Percentiles rank a stretch among this genome's conserved stretches.
These are phyloP conservation scores for Saraca asoca DNA, from an alignment of 331 rosid genomes.

Conservation along the genomic window DNA sequence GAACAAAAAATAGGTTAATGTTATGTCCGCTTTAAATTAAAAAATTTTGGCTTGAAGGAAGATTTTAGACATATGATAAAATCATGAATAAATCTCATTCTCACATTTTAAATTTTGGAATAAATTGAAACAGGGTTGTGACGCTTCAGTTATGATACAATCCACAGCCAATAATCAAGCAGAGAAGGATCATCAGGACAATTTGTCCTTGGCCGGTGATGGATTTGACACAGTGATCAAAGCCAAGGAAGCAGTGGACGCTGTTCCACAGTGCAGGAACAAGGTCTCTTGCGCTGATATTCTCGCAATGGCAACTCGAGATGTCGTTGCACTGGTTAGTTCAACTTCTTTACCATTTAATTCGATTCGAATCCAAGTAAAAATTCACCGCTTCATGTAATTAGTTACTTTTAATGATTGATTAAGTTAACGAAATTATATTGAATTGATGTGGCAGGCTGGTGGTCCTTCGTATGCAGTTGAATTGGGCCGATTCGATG, in stretches of 20 bases:
- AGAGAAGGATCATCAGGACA: conserved; percentile 86
- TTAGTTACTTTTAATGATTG: not conserved
- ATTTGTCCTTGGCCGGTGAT: conserved; percentile 91
- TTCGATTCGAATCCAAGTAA: not conserved
- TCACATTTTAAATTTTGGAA: no score
- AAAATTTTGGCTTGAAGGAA: no score
- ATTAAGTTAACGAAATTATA: conserved; percentile 2
- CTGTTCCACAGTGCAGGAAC: conserved; percentile 62
- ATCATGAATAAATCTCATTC: no score
- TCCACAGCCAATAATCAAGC: conserved; percentile 66
- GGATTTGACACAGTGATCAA: conserved; percentile 83
- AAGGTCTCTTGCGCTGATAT: conserved; percentile 96
- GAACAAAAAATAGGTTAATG: no score
- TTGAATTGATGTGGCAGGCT: conserved; percentile 53
- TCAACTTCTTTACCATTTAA: not conserved
- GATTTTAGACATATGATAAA: no score
- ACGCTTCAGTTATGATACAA: conserved; percentile 65
- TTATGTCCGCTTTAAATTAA: no score
- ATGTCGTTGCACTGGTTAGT: conserved; percentile 67
- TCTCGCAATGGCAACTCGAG: conserved; percentile 88
- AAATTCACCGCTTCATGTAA: no score
- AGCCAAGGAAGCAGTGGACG: conserved; percentile 87
- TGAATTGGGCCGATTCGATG: conserved; percentile 89
- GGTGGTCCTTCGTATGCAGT: conserved; percentile 87
- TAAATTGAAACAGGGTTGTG: conserved; percentile 66